These are phyloP conservation scores for Spirogloea muscicola DNA, from an alignment of 139 green algal genomes.

Conservation along the genomic window DNA sequence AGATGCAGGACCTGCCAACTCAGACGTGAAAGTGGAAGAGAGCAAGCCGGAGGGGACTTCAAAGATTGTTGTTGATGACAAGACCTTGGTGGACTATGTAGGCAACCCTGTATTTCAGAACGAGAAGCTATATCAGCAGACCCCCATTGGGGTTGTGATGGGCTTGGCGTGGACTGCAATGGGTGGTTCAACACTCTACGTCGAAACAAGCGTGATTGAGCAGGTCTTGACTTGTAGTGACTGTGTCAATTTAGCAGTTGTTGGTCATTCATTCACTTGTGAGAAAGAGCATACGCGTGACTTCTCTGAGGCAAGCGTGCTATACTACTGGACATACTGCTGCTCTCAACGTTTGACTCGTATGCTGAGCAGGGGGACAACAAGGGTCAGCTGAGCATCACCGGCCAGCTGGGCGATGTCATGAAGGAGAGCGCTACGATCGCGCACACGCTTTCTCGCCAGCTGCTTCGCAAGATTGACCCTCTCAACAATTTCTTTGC, in stretches of 20 bases:
- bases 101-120: slow-evolving; percentile 82
- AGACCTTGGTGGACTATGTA: slow-evolving; percentile 78
- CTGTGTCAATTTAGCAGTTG: too few species aligned
- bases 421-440: slow-evolving; percentile 92
- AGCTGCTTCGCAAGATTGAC: slow-evolving; percentile 49
- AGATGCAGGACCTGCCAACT: too few species aligned
- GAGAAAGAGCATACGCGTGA: background rate
- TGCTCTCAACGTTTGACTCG: background rate
- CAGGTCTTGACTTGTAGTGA: too few species aligned
- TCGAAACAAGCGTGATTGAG: slow-evolving; percentile 60
- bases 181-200: slow-evolving; percentile 85
- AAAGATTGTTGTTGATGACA: slow-evolving; percentile 57
- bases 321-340: background rate
- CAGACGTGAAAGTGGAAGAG: background rate
- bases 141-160: slow-evolving; percentile 87
- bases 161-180: slow-evolving; percentile 94
- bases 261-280: background rate
- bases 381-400: slow-evolving; percentile 48
- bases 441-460: slow-evolving; percentile 82
- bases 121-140: slow-evolving; percentile 77
- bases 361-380: slow-evolving; percentile 17
- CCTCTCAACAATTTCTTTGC: slow-evolving; percentile 56
- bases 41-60: slow-evolving; percentile 36
- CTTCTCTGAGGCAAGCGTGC: slow-evolving; percentile 1
- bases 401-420: slow-evolving; percentile 90